These are phyloP conservation scores for Fusarium avenaceum DNA, from an alignment of 2,329 filamentous ascomycete genomes.

Conservation along the genomic window DNA sequence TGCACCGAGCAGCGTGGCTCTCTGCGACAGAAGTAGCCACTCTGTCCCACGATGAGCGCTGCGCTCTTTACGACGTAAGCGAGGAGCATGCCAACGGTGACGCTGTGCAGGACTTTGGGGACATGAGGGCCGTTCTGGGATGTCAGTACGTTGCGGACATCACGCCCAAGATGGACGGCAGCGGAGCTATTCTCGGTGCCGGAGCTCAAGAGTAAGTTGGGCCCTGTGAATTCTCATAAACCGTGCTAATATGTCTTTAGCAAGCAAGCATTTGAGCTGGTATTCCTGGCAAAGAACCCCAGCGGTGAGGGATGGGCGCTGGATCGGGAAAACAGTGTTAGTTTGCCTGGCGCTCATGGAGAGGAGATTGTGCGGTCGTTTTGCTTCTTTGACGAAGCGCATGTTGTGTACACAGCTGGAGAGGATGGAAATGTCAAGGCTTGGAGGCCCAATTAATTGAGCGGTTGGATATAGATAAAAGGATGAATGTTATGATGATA, in stretches of 20 bases:
- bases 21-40: conserved; percentile 74
- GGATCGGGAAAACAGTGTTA: conserved; percentile 68
- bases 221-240: conserved; percentile 50
- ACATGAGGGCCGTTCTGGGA: conserved; percentile 73
- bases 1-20: conserved; percentile 82
- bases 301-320: conserved; percentile 64
- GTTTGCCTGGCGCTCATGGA: conserved; percentile 73
- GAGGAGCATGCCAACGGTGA: conserved; percentile 73
- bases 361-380: conserved; percentile 74
- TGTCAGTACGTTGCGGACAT: conserved; percentile 83
- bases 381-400: conserved; percentile 72
- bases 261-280: conserved; percentile 69
- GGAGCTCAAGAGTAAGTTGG: conserved; percentile 75
- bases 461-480: neutral
- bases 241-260: conserved; percentile 51
- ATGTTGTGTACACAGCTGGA: conserved; percentile 70
- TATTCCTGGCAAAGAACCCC: conserved; percentile 68
- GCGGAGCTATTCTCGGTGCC: conserved; percentile 71
- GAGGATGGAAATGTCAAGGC: conserved; percentile 71
- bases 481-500: neutral
- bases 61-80: conserved; percentile 78
- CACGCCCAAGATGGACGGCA: conserved; percentile 69
- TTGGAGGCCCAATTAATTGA: conserved; percentile 59
- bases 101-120: conserved; percentile 72
- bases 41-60: conserved; percentile 82